Evolutionary conservation across 148 eudicot genomes (phyloP), one percentile per base, ranked within the genome.

Genomic region (Cornus suecica): DNA sequence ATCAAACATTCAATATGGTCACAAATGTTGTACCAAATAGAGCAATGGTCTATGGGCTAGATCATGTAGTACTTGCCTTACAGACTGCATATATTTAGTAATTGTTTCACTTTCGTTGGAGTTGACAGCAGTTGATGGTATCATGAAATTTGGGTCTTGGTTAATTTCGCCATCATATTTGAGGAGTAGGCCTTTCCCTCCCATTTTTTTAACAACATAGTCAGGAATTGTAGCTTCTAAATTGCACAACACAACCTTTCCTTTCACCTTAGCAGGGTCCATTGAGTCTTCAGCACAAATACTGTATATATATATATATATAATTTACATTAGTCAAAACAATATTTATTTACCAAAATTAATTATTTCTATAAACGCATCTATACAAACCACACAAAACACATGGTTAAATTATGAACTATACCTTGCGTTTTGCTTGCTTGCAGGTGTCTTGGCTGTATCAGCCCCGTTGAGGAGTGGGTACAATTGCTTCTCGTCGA

Each of bases 191-290:
- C 98, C 98, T 51, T 85, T 18, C 7, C 97, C 98, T 23, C 97
- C 97, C 13, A 85, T 81, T 13, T 75, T 89, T 78, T 94, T 94
- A 66, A 94, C 84, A 67, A 87, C 88, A 32, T 90, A 87, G 65
- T 94, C 98, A 45, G 80, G 77, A 64, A 93, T 92, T 90, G 86
- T 85, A 26, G 63, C 29, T 66, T 75, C 81, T n/a, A n/a, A n/a
- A 56, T 83, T 78, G 83, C 98, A 94, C 64, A 86, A 78, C 15
- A 94, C 88, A 24, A 94, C 58, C 77, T 94, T 94, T 20, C 95
- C 98, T 78, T 90, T 92, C 41, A 92, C 93, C 88, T 94, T 92
- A 23, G 78, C 51, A 14, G 92, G 87, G 73, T 88, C 94, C 85
- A 94, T 77, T 2, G 98, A 81, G 26, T 83, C 82, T 66, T 89